Evolutionary conservation across 495 filamentous ascomycete genomes (phyloP), one percentile per base, ranked within the genome.

Genomic region (Tuber microsphaerosporum): DNA sequence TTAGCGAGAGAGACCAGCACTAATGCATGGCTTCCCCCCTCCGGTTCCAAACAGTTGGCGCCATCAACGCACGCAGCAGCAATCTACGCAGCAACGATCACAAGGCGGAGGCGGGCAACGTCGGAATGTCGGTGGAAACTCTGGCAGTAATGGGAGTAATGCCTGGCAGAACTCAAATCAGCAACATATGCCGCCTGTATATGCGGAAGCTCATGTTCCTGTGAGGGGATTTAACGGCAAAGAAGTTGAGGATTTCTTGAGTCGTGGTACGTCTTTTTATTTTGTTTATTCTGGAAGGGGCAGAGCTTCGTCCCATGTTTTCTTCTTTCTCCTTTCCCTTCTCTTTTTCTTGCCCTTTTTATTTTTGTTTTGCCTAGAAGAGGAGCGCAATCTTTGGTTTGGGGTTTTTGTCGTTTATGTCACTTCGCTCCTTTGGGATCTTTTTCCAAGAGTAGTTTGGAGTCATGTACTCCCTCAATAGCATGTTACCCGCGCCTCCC

Each of bases 151-250:
- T 56, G 80, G 80, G 42, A 81, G 72, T 26, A 79, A 77, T 71
- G 76, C 73, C 73, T 80, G 76, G 76, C 72, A 79, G 39, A 77
- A 75, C 39, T 65, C 70, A 22, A 79, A 74, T 31, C 81, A 82
- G 61, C 80, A 78, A n/a, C 72, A 81, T 48, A 69, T 45, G 43
- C 69, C 74, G 19, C 74, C 78, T 44, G 75, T 69, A 14, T 79
- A 79, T 75, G 71, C 80, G 68, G 81, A 82, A 34, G 51, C 73
- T 42, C 81, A 82, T 71, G 75, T 82, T 39, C 80, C 81, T 26
- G 81, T 82, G 69, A 82, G 81, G 48, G 81, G 74, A 46, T 82
- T 82, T 17, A 82, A 82, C 26, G 70, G 77, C 39, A 82, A 82
- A 39, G 81, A 82, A 46, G 77, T 82, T 34, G 74, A 83, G n/a